These are phyloP conservation scores for Podaxis sp. DNA, from an alignment of 768 basidiomycete species.

Conservation along the genomic window DNA sequence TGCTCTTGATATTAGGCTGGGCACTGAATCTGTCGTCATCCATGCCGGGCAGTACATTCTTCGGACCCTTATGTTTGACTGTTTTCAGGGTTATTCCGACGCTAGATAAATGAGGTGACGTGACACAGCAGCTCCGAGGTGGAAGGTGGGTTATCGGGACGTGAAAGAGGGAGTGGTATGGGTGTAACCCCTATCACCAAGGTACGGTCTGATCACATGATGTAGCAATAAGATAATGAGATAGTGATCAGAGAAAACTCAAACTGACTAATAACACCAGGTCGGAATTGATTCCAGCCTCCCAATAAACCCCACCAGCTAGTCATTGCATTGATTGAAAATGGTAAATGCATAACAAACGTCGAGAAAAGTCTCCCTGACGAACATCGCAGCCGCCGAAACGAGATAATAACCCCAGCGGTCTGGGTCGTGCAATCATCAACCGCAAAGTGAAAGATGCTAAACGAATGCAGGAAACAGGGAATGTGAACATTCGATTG, in stretches of 20 bases:
- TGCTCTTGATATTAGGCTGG: not conserved
- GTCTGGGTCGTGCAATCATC: slow-evolving; percentile 93
- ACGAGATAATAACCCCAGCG: slow-evolving; percentile 66
- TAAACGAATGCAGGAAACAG: slow-evolving; percentile 52
- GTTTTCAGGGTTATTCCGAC: too few relatives aligned
- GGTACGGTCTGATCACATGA: not conserved
- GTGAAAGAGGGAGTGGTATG: too few relatives aligned
- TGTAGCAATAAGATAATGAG: not conserved
- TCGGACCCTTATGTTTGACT: not conserved
- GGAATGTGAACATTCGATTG: slow-evolving; percentile 46
- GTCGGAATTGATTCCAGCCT: not conserved
- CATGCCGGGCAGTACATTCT: not conserved
- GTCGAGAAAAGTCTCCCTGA: not conserved
- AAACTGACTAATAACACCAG: not conserved
- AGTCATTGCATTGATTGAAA: not conserved
- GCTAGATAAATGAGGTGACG: too few relatives aligned
- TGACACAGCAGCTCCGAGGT: too few relatives aligned
- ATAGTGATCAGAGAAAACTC: not conserved
- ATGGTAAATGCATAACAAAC: not conserved
- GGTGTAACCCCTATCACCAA: not conserved
- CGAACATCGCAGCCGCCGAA: slow-evolving; percentile 33
- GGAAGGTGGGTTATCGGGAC: too few relatives aligned
- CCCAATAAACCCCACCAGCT: not conserved
- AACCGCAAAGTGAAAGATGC: slow-evolving; percentile 85
- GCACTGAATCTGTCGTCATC: slow-evolving; percentile 3